phyloP scores from a whole-genome alignment of 768 basidiomycete genomes.

The Amanita thiersii region DNA sequence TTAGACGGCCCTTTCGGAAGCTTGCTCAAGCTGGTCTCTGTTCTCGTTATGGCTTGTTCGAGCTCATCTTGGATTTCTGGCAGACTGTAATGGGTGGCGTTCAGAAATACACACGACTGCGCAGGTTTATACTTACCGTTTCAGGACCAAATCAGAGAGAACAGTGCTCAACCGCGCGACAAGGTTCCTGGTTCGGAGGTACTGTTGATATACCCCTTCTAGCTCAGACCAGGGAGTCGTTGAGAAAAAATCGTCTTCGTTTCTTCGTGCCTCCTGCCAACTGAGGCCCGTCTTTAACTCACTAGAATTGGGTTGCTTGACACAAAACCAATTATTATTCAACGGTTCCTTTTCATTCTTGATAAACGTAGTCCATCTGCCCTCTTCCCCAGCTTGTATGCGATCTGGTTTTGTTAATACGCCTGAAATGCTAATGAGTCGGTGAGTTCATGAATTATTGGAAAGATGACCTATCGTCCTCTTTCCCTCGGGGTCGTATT shows the following conservation, averaged over 20 bases:
- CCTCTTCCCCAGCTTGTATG: constrained; percentile 41
- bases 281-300: constrained; percentile 36
- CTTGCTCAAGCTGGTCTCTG: constrained; percentile 17
- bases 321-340: constrained; percentile 43
- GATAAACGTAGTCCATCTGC: constrained; percentile 42
- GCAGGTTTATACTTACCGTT: constrained; percentile 32
- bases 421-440: constrained; percentile 23
- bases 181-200: constrained; percentile 41
- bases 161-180: constrained; percentile 41
- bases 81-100: background rate
- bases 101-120: background rate
- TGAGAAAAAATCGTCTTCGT: constrained; percentile 45
- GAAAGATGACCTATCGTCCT: constrained; percentile 49
- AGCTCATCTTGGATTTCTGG: constrained; percentile 41
- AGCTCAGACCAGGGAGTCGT: constrained; percentile 39
- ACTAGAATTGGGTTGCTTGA: constrained; percentile 36
- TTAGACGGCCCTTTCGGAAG: constrained; percentile 39
- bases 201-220: constrained; percentile 31
- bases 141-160: constrained; percentile 43
- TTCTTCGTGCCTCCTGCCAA: constrained; percentile 44
- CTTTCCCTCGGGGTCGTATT: constrained; percentile 42
- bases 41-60: constrained; percentile 26
- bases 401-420: constrained; percentile 63
- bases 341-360: constrained; percentile 38
- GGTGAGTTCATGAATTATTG: background rate